phyloP scores from a whole-genome alignment of 257 asterid species.

The Penstemon eatonii region DNA sequence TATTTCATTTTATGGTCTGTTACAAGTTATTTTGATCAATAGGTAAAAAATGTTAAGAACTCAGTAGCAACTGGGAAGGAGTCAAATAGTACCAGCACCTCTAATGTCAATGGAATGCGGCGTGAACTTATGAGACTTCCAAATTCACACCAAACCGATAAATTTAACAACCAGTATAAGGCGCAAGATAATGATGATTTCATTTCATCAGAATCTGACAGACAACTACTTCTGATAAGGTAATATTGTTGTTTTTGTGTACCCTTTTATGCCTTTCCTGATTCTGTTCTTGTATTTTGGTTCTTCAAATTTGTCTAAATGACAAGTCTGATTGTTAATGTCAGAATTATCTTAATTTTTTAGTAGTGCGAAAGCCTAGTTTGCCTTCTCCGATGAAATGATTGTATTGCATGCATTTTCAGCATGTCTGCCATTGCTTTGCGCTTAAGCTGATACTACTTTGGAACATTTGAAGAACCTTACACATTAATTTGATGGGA shows the following conservation, averaged over 20 bases:
- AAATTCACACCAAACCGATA: slow-evolving; percentile 58
- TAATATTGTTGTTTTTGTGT: slow-evolving; percentile 25
- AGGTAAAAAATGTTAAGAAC: slow-evolving; percentile 83
- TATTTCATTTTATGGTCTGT: neutral
- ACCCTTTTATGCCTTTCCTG: neutral
- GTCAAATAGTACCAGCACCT: slow-evolving; percentile 64
- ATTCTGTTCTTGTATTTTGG: neutral
- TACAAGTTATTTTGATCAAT: slow-evolving; percentile 23
- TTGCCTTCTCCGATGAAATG: neutral
- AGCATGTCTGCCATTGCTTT: neutral
- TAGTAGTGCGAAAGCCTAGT: neutral
- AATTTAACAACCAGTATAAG: slow-evolving; percentile 42
- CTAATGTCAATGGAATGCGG: slow-evolving; percentile 69
- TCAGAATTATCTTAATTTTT: neutral
- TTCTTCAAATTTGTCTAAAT: slow-evolving; percentile 7
- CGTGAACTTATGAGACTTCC: slow-evolving; percentile 92
- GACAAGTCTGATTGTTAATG: slow-evolving; percentile 6
- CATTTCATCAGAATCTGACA: slow-evolving; percentile 87
- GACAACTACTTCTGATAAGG: slow-evolving; percentile 90
- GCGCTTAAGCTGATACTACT: neutral
- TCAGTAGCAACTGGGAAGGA: slow-evolving; percentile 57
- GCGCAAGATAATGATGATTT: slow-evolving; percentile 69
- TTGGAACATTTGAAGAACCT: slow-evolving; percentile 1
- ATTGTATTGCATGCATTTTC: neutral
- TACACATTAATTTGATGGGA: too few species aligned